phyloP scores from a whole-genome alignment of 163 green algal species.

The Botryococcus braunii region DNA sequence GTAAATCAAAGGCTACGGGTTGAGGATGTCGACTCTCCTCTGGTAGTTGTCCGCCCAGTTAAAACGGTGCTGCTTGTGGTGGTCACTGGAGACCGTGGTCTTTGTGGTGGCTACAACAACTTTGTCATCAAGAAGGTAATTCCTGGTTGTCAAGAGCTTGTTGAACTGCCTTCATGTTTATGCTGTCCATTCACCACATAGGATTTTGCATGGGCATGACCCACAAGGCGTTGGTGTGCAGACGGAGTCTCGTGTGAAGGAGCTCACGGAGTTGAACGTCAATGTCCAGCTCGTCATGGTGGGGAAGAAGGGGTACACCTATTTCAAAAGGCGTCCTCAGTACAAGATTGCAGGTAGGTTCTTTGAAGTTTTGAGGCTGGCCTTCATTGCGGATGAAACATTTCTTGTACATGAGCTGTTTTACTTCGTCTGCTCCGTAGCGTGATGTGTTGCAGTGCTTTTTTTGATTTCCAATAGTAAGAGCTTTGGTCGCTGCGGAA shows the following conservation, averaged over 20 bases:
- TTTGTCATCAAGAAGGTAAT: conserved; percentile 91
- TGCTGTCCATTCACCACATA: too few relatives aligned
- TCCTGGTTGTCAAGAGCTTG: too few relatives aligned
- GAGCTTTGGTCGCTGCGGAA: too few relatives aligned
- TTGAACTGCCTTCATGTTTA: too few relatives aligned
- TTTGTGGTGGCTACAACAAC: conserved; percentile 99
- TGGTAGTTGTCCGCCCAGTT: conserved; percentile 84
- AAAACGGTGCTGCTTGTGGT: conserved; percentile 87
- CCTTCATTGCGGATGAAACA: too few relatives aligned
- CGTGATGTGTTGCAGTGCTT: too few relatives aligned
- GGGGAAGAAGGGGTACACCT: conserved; percentile 82
- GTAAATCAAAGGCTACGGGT: conserved; percentile 90
- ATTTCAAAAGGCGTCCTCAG: conserved; percentile 75
- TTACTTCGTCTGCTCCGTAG: too few relatives aligned
- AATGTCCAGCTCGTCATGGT: conserved; percentile 70
- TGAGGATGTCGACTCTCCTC: conserved; percentile 96
- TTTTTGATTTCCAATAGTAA: too few relatives aligned
- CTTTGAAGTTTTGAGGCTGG: too few relatives aligned
- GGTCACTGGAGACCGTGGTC: conserved; percentile 91
- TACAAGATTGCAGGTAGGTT: conserved; percentile 74
- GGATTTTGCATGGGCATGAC: too few relatives aligned
- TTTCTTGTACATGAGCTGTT: too few relatives aligned
- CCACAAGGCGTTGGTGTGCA: too few relatives aligned
- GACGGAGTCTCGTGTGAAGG: conserved; percentile 62
- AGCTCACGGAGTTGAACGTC: conserved; percentile 75